Evolutionary conservation across 352 stramenopile species (phyloP).

Genomic region (Phytophthora sansomeana): DNA sequence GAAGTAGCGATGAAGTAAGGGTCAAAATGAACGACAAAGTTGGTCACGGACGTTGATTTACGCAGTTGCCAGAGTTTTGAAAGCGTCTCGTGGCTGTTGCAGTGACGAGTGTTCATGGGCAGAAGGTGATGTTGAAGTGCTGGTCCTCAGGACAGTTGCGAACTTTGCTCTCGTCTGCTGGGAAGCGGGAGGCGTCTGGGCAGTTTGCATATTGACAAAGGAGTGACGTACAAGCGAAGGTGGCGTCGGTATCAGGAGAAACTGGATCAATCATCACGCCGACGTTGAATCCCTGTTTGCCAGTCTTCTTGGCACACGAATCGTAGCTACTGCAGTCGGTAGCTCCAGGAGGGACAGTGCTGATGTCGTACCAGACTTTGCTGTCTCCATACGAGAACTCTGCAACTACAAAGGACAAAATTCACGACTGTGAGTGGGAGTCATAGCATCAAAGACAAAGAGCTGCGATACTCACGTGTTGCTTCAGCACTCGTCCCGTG

Average conservation of each 20-base stretch:
- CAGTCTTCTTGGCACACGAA: conserved; percentile 17
- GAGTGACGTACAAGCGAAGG: conserved; percentile 23
- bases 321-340: conserved; percentile 30
- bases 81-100: neutral
- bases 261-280: conserved; percentile 27
- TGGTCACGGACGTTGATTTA: neutral
- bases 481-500: conserved; percentile 22
- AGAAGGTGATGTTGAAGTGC: conserved; percentile 41
- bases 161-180: conserved; percentile 35
- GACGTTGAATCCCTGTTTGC: conserved; percentile 32
- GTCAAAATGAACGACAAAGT: neutral
- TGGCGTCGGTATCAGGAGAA: neutral
- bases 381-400: conserved; percentile 25
- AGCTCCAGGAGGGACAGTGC: conserved; percentile 34
- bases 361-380: conserved; percentile 48
- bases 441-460: neutral
- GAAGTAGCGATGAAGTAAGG: conserved; percentile 41
- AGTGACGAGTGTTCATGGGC: conserved; percentile 9
- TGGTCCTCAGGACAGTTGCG: conserved; percentile 30
- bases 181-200: conserved; percentile 32
- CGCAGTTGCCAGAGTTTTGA: neutral
- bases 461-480: conserved; percentile 13
- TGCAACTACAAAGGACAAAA: conserved; percentile 9
- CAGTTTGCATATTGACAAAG: conserved; percentile 26
- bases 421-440: neutral